Base-by-base conservation (phyloP, 768 basidiomycete species). In the Clathrus columnatus region DNA sequence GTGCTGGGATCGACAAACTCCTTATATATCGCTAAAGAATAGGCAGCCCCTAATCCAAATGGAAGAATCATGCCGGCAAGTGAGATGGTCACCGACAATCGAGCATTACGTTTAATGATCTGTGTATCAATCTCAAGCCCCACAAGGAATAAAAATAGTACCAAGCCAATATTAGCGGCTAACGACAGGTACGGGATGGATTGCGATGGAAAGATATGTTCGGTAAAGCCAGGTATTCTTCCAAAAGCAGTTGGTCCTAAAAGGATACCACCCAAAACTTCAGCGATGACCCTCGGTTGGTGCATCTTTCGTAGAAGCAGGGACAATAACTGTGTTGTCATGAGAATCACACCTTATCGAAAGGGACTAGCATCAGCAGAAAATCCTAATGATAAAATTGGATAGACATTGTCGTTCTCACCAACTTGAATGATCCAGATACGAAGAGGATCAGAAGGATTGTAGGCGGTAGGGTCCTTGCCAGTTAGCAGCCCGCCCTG, bases 131-230 rank as follows among this genome's bases (percentile, higher is more conserved):
- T 93, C 72, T 91, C 89, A 29, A 95, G 82, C 2, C 95, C 95
- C 41, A 97, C 86, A 57, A 97, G 78, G 72, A 96, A 97, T 14
- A 97, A 79, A 70, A 91, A 93, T 44, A 92, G 79, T 60, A 84
- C 85, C 4, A 91, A 77, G 5, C 90, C 95, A 59, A 97, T 89
- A 61, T 91, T 89, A 14, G 95, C 89, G 17, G 87, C 83, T 18
- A 98, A 83, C 53, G 82, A 83, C 23, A 98, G 82, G 66, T 85
- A 94, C 0, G 91, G 76, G 5, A 78, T 66, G 0, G 91, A 92
- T 0, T 72, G 71, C 0, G 65, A 1, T 0, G 95, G 92, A 67
- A 98, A 98, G 52, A 96, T 83, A 65, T 83, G 82, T 45, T 86
- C 53, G 0, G 91, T 85, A 71, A 98, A 98, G 4, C 86, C 85